These are phyloP conservation scores for Aspergillus sp. DNA, from an alignment of 2,329 filamentous ascomycete species.

Conservation along the genomic window DNA sequence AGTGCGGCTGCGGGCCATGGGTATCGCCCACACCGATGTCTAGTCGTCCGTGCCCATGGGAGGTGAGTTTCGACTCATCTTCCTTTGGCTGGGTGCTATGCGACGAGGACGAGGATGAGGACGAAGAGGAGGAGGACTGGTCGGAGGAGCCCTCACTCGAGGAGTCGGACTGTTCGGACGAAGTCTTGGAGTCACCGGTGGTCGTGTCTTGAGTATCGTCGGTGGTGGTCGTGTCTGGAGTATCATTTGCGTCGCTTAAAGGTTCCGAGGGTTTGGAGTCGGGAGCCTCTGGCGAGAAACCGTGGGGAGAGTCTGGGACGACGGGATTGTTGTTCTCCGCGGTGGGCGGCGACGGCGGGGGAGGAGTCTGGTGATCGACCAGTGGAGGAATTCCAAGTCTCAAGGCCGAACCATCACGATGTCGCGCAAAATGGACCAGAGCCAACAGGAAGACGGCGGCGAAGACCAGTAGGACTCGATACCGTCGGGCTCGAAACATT, in stretches of 20 bases:
- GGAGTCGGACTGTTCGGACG: neutral
- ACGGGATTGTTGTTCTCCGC: neutral
- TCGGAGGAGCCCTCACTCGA: neutral
- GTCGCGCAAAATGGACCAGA: slow-evolving; percentile 52
- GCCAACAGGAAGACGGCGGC: slow-evolving; percentile 43
- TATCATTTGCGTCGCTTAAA: neutral
- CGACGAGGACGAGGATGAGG: neutral
- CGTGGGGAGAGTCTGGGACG: neutral
- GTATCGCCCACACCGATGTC: slow-evolving; percentile 23
- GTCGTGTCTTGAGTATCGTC: neutral
- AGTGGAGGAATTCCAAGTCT: slow-evolving; percentile 13
- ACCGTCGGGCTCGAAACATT: slow-evolving; percentile 51
- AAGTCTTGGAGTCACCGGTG: neutral
- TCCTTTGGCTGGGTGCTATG: slow-evolving; percentile 5
- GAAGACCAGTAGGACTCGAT: slow-evolving; percentile 47
- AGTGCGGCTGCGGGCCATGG: slow-evolving; percentile 53
- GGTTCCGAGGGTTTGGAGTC: neutral
- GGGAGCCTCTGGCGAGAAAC: neutral
- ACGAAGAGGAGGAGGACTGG: neutral
- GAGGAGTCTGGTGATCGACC: slow-evolving; percentile 14
- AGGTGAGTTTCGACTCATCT: slow-evolving; percentile 2
- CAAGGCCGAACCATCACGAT: slow-evolving; percentile 33
- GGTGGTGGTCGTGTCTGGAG: too few species aligned
- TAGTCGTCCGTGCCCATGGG: slow-evolving; percentile 34
- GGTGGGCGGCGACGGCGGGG: slow-evolving; percentile 7